These are phyloP conservation scores for Ceratocystiopsis brevicomis DNA, from an alignment of 2,329 filamentous ascomycete genomes.

Conservation along the genomic window DNA sequence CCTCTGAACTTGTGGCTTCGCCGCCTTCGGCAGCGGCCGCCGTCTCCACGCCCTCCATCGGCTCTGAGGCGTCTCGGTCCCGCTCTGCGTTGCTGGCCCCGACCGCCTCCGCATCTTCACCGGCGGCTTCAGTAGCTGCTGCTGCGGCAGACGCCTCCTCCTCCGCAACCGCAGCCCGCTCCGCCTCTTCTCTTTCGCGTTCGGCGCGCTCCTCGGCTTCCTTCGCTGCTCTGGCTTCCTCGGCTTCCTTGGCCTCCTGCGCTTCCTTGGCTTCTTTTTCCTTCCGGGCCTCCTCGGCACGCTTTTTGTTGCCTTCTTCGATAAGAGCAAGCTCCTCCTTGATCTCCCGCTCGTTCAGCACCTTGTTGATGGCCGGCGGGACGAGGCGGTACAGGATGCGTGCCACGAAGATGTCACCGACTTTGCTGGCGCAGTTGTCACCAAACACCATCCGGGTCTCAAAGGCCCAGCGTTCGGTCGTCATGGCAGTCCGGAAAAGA, in stretches of 20 bases:
- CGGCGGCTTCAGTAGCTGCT: constrained; percentile 21
- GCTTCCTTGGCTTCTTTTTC: constrained; percentile 46
- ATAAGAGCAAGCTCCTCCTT: constrained; percentile 25
- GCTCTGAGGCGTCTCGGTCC: constrained; percentile 20
- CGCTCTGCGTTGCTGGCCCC: constrained; percentile 2
- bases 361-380: constrained; percentile 66
- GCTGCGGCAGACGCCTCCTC: constrained; percentile 34
- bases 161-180: constrained; percentile 49
- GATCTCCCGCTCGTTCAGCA: constrained; percentile 48
- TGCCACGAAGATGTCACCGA: constrained; percentile 44
- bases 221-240: constrained; percentile 34
- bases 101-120: constrained; percentile 15
- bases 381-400: constrained; percentile 52
- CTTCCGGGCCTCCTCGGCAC: constrained; percentile 33
- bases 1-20: not conserved
- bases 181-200: constrained; percentile 48
- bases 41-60: constrained; percentile 33
- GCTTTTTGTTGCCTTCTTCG: constrained; percentile 7
- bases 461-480: constrained; percentile 66
- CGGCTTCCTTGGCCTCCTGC: constrained; percentile 24
- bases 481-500: constrained; percentile 52
- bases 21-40: not conserved
- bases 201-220: constrained; percentile 51
- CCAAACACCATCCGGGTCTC: constrained; percentile 80
- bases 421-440: constrained; percentile 45